Conservation (phyloP, 805 yeast genomes). For the Candida insectorum region DNA sequence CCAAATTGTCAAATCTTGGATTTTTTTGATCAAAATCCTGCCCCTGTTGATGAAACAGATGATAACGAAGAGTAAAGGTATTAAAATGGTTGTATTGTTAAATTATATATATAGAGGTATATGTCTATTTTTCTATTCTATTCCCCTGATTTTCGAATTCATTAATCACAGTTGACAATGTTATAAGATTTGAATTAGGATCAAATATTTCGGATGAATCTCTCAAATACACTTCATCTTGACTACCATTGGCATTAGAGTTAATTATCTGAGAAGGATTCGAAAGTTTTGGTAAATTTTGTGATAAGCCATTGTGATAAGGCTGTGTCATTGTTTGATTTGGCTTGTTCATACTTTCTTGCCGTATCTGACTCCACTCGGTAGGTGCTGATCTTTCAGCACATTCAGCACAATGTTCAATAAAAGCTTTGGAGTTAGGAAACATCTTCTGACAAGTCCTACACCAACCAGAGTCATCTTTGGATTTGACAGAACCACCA, state of each 20-base stretch:
- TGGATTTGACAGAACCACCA: conserved; percentile 18
- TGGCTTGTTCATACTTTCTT: not conserved
- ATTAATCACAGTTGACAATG: conserved; percentile 13
- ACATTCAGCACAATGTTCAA: conserved; percentile 65
- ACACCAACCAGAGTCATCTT: conserved; percentile 66
- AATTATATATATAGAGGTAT: conserved; percentile 1
- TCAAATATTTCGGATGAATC: conserved; percentile 7
- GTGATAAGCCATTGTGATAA: too few relatives aligned
- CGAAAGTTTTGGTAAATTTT: too few relatives aligned
- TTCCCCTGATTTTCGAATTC: conserved; percentile 5
- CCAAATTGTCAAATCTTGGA: conserved; percentile 84
- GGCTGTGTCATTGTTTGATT: too few relatives aligned
- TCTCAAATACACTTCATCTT: conserved; percentile 1
- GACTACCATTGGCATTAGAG: not conserved
- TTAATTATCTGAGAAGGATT: not conserved
- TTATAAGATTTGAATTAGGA: conserved; percentile 11
- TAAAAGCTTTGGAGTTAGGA: conserved; percentile 49
- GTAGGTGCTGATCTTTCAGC: conserved; percentile 33
- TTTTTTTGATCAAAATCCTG: conserved; percentile 42
- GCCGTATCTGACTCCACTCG: conserved; percentile 17
- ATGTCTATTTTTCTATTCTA: conserved; percentile 1
- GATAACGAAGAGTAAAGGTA: conserved; percentile 3
- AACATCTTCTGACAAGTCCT: conserved; percentile 60
- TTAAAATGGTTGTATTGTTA: conserved; percentile 1
- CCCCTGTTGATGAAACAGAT: conserved; percentile 5